These are phyloP conservation scores for Phytopythium helicoides DNA, from an alignment of 352 stramenopile genomes.

Conservation along the genomic window DNA sequence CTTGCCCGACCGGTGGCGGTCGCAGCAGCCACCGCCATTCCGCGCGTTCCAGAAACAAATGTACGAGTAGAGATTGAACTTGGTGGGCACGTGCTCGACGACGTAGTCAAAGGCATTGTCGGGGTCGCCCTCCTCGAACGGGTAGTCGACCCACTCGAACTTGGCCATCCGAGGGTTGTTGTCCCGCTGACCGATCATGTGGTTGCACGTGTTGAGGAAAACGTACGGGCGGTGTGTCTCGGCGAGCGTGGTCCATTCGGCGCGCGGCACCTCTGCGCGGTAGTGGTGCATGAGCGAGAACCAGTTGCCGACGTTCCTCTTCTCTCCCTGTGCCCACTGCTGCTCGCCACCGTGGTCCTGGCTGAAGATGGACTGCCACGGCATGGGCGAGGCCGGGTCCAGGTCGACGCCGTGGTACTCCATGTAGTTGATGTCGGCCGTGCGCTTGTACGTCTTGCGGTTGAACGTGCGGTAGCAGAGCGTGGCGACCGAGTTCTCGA, in stretches of 20 bases:
- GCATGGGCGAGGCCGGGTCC: constrained; percentile 26
- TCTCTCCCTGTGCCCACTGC: constrained; percentile 80
- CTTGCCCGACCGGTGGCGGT: constrained; percentile 54
- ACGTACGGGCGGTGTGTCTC: constrained; percentile 60
- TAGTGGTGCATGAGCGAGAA: constrained; percentile 92
- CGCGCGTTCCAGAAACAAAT: constrained; percentile 69
- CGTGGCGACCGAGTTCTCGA: constrained; percentile 79
- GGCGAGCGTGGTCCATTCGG: constrained; percentile 40
- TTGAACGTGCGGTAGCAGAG: constrained; percentile 85
- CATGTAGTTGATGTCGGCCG: constrained; percentile 90
- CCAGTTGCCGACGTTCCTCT: constrained; percentile 78
- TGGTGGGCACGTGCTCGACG: constrained; percentile 80
- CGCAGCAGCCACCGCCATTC: constrained; percentile 78
- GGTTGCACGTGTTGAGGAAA: constrained; percentile 90
- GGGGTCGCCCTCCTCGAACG: constrained; percentile 64
- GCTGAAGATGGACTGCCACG: constrained; percentile 69
- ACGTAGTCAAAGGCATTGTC: constrained; percentile 77
- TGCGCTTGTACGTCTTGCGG: constrained; percentile 82
- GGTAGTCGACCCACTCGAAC: constrained; percentile 81
- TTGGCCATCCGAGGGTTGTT: constrained; percentile 77
- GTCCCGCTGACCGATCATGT: constrained; percentile 87
- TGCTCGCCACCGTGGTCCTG: constrained; percentile 75
- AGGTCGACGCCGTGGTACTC: constrained; percentile 77
- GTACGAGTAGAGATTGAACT: constrained; percentile 87
- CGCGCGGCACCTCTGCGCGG: constrained; percentile 42